Evolutionary conservation across 2,329 filamentous ascomycete species (phyloP).

Genomic region (Epichloe coenophiala): DNA sequence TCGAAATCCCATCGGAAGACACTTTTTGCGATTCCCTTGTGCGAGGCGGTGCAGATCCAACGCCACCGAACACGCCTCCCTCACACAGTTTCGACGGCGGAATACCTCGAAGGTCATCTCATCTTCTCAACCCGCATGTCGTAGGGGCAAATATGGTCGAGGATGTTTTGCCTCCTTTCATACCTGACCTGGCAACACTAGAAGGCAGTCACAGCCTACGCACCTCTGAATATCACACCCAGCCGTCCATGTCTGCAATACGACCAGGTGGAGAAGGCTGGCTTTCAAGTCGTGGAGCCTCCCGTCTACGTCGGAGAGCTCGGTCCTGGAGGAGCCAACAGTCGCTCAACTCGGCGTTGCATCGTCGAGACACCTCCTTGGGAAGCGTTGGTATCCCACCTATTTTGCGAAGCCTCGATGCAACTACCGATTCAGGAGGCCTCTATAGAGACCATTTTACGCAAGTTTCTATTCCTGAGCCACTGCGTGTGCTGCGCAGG

Average conservation of each 20-base stretch:
- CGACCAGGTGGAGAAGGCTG: conserved; percentile 14
- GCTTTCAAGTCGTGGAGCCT: conserved; percentile 17
- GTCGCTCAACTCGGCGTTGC: conserved; percentile 37
- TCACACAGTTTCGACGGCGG: conserved; percentile 25
- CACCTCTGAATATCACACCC: conserved; percentile 20
- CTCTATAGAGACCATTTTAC: conserved; percentile 34
- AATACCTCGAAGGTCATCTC: conserved; percentile 41
- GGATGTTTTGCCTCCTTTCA: conserved; percentile 32
- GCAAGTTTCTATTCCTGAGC: conserved; percentile 28
- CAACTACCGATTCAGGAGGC: conserved; percentile 38
- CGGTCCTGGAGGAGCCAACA: conserved; percentile 34
- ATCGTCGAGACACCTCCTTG: conserved; percentile 45
- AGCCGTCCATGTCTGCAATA: conserved; percentile 18
- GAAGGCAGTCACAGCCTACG: conserved; percentile 14
- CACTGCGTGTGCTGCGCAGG: conserved; percentile 53
- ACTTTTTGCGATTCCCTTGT: conserved; percentile 40
- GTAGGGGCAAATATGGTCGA: conserved; percentile 22
- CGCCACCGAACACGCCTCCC: conserved; percentile 49
- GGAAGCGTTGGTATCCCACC: conserved; percentile 40
- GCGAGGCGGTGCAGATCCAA: conserved; percentile 36
- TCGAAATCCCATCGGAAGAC: conserved; percentile 33
- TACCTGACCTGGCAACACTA: conserved; percentile 32
- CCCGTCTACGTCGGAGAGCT: conserved; percentile 28
- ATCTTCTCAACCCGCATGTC: conserved; percentile 37
- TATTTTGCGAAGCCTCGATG: conserved; percentile 47